phyloP scores from a whole-genome alignment of 495 filamentous ascomycete genomes.

The Penicillium paxilli region DNA sequence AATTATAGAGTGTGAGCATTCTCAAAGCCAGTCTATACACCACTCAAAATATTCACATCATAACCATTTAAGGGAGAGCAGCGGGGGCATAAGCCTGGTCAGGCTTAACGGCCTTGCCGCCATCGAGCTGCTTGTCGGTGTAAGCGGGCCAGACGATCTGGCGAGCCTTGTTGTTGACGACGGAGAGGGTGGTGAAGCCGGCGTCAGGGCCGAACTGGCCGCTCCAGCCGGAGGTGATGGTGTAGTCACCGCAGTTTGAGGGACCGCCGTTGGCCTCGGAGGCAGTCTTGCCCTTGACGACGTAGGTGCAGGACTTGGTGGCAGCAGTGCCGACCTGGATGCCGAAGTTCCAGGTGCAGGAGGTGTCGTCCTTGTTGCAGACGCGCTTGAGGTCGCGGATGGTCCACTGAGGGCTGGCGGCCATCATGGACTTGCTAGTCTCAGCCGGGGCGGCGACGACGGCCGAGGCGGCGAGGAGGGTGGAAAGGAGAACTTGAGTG shows the following conservation, averaged over 20 bases:
- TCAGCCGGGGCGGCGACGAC: constrained; percentile 38
- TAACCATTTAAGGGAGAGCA: constrained; percentile 26
- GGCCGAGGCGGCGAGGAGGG: constrained; percentile 36
- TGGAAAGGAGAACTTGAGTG: constrained; percentile 36
- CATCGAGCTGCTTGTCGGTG: constrained; percentile 43
- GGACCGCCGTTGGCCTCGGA: constrained; percentile 39
- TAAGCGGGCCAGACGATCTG: constrained; percentile 53
- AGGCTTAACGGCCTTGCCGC: constrained; percentile 48
- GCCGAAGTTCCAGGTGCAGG: constrained; percentile 49
- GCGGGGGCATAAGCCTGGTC: constrained; percentile 55
- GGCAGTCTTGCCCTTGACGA: constrained; percentile 40
- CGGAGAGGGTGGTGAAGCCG: constrained; percentile 54
- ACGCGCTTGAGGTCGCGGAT: constrained; percentile 46
- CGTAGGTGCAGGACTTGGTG: constrained; percentile 36
- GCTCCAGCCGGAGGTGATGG: constrained; percentile 55
- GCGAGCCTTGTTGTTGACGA: constrained; percentile 41
- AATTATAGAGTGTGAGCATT: background rate
- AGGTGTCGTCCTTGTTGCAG: constrained; percentile 46
- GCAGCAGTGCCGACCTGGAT: constrained; percentile 39
- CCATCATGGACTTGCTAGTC: constrained; percentile 35
- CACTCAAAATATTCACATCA: background rate
- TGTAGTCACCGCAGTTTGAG: constrained; percentile 47
- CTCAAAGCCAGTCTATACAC: background rate
- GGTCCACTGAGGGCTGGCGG: constrained; percentile 45
- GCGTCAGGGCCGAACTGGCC: constrained; percentile 52